Conservation (phyloP, 345 rosid genomes). For the Boechera retrofracta region DNA sequence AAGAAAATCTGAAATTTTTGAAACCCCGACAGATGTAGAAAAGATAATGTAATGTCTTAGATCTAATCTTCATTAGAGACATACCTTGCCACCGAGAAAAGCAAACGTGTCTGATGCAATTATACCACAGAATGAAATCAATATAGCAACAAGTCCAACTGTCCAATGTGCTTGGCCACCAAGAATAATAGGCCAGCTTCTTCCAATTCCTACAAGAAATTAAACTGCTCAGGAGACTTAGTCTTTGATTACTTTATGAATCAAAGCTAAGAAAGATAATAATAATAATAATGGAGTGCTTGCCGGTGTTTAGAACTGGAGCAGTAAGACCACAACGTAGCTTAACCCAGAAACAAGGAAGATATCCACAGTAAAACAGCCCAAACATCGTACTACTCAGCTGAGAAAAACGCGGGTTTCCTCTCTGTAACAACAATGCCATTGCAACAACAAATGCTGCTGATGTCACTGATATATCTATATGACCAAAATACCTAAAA, state of each 20-base stretch:
- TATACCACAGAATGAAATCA: constrained; percentile 78
- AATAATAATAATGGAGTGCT: constrained; percentile 41
- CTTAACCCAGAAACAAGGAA: constrained; percentile 97
- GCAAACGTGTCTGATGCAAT: constrained; percentile 95
- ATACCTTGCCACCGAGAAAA: constrained; percentile 90
- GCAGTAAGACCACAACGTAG: constrained; percentile 83
- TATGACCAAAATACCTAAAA: constrained; percentile 84
- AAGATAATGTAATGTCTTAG: background rate
- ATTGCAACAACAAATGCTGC: constrained; percentile 84
- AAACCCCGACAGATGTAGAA: background rate
- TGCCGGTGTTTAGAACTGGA: constrained; percentile 82
- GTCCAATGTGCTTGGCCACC: constrained; percentile 97
- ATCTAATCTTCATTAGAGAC: constrained; percentile 1
- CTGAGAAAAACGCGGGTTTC: constrained; percentile 93
- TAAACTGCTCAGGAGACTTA: constrained; percentile 41
- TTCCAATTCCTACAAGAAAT: constrained; percentile 65
- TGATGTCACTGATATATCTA: constrained; percentile 80
- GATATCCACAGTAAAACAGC: constrained; percentile 87
- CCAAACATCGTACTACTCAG: constrained; percentile 92
- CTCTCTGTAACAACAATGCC: constrained; percentile 86
- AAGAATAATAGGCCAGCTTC: constrained; percentile 73
- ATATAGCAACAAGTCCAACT: constrained; percentile 90
- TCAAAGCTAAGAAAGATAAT: background rate
- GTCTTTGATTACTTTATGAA: background rate
- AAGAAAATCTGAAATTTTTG: background rate